Percentiles rank a stretch among this genome's conserved stretches.
Conservation (phyloP, 768 basidiomycete species). For the Hydnum rufescens region DNA sequence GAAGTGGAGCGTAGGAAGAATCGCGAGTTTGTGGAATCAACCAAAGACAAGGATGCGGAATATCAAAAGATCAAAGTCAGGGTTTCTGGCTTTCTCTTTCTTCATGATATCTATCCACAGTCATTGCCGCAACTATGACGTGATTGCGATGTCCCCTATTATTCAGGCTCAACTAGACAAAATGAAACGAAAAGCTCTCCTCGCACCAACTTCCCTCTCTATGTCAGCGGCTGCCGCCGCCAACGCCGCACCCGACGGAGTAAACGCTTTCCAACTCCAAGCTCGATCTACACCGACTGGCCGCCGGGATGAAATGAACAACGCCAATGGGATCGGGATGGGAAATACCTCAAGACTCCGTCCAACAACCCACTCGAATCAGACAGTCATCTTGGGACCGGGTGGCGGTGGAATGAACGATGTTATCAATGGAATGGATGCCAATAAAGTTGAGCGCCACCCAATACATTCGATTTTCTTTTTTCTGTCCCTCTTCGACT, state of each 20-base stretch:
- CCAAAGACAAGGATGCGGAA: conserved; percentile 65
- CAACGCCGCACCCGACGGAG: not conserved
- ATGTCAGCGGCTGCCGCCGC: not conserved
- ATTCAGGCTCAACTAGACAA: conserved; percentile 62
- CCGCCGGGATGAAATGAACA: not conserved
- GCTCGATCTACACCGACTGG: not conserved
- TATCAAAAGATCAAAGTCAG: conserved; percentile 69
- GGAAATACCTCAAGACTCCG: not conserved
- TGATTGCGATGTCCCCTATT: not conserved
- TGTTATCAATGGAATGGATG: conserved; percentile 47
- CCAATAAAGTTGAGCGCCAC: conserved; percentile 29
- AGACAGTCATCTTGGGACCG: not conserved
- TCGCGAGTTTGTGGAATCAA: conserved; percentile 50
- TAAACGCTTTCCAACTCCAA: not conserved
- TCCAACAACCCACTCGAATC: not conserved
- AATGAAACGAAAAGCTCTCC: conserved; percentile 59
- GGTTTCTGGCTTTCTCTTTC: not conserved
- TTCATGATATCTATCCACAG: not conserved
- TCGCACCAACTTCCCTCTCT: conserved; percentile 22
- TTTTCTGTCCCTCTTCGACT: not conserved
- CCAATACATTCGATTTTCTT: not conserved
- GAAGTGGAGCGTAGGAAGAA: conserved; percentile 59
- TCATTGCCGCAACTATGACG: conserved; percentile 1
- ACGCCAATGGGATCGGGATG: not conserved
- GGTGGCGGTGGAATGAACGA: conserved; percentile 29